Evolutionary conservation across 176 grass and related monocot species (phyloP), one percentile per base, ranked within the genome.

Genomic region (Aegilops speltoides): DNA sequence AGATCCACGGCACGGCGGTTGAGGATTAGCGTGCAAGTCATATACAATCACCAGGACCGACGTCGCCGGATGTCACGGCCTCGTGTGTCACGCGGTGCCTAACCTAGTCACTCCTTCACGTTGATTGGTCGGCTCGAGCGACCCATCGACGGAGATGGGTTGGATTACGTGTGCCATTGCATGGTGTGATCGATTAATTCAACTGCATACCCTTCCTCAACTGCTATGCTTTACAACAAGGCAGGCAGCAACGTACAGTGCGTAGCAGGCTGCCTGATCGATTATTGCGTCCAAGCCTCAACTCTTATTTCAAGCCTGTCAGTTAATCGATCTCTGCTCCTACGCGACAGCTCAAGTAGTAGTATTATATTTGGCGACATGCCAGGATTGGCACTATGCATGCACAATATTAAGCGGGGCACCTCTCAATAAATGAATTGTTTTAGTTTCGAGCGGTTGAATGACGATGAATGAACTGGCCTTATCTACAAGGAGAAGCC

Each of bases 1-100:
- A 16, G 15, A 8, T 34, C 10, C 41, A 16, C 7, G 7, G 70
- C 41, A 16, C 7, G 14, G 70, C 23, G 25, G 40, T 74, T 46
- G 38, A 45, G 38, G 38, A 73, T 73, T 45, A 73, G 71, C 43
- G 70, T 23, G 7, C 70, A 79, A 79, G 60, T 80, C 78, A 64
- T 43, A 19, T 28, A 64, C 15, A 64, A 79, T 19, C 33, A 26
- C 77, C 36, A 64, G 57, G 8, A 25, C 5, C 34, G 57, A 40
- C 29, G 28, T 48, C 23, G 38, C 65, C 69, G 13, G 59, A 29
- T 31, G 34, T 66, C 57, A 48, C 22, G 24, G 26, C 17, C 74
- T 33, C 74, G 10, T 32, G 6, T 41, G 29, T 14, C 52, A 41
- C 61, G 63, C 63, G 79, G 64, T 82, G 29, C 45, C 67, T 56